Conservation (phyloP, 371 early-diverging fungal genomes). For the Apophysomyces ossiformis region DNA sequence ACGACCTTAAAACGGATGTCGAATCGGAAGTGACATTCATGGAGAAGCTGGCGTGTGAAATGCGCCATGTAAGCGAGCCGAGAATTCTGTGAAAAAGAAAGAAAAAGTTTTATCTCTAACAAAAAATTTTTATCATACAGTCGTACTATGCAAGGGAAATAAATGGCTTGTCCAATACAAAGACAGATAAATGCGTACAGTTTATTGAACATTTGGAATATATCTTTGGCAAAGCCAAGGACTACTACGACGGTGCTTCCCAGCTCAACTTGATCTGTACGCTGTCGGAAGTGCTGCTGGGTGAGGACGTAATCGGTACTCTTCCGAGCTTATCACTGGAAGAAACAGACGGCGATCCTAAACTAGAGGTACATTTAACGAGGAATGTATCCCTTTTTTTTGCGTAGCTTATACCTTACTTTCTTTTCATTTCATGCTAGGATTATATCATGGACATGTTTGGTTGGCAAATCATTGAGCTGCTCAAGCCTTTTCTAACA, state of each 20-base stretch:
- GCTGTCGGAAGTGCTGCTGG: not conserved
- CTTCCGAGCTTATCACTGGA: not conserved
- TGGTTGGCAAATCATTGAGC: constrained; percentile 16
- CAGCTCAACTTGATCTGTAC: not conserved
- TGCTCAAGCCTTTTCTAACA: constrained; percentile 15
- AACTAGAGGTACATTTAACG: not conserved
- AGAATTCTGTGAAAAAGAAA: no score
- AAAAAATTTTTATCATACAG: no score
- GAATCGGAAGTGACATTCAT: no score
- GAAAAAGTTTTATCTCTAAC: no score
- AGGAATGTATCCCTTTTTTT: not conserved
- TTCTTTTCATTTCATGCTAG: not conserved
- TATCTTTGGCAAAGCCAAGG: not conserved
- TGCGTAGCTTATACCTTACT: no score
- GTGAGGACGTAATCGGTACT: not conserved
- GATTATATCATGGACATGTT: not conserved
- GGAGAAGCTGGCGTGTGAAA: no score
- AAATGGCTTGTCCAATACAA: not conserved
- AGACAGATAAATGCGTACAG: not conserved
- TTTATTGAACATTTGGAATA: not conserved
- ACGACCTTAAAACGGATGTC: no score
- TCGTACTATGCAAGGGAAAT: no score
- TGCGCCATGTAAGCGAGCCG: no score
- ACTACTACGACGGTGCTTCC: not conserved
- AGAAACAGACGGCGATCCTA: not conserved